phyloP scores from a whole-genome alignment of 2,329 filamentous ascomycete species.

The Peltaster fructicola region DNA sequence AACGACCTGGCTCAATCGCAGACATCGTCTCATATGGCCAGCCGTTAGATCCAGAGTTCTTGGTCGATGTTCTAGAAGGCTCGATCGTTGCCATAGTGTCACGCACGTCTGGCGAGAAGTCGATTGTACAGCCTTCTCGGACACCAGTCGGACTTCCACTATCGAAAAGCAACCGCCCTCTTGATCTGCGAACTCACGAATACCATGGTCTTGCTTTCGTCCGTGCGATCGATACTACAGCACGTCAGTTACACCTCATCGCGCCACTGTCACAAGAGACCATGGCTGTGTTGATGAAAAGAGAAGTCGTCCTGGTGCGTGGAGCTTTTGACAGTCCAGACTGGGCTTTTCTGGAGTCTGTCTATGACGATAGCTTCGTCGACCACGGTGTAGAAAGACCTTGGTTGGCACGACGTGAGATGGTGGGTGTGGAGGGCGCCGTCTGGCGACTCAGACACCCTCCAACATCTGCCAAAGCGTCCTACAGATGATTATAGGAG shows the following conservation, averaged over 20 bases:
- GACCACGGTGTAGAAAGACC: constrained; percentile 8
- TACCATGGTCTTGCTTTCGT: constrained; percentile 50
- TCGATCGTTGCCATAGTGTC: constrained; percentile 50
- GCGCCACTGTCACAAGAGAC: constrained; percentile 35
- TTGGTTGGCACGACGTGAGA: constrained; percentile 13
- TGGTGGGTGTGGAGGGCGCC: constrained; percentile 15
- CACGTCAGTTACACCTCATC: constrained; percentile 42
- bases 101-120: constrained; percentile 26
- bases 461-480: constrained; percentile 12
- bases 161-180: constrained; percentile 22
- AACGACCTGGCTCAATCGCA: constrained; percentile 35
- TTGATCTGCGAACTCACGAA: constrained; percentile 42
- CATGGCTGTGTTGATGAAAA: constrained; percentile 7
- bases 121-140: not conserved
- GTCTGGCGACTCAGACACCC: constrained; percentile 18
- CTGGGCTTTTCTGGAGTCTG: constrained; percentile 52
- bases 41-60: constrained; percentile 38
- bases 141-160: constrained; percentile 43
- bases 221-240: constrained; percentile 45
- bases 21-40: constrained; percentile 53
- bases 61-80: constrained; percentile 52
- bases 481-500: too few species aligned
- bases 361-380: constrained; percentile 22
- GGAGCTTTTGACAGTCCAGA: constrained; percentile 51
- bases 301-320: constrained; percentile 43